Conservation (phyloP, 345 rosid species). For the Barbarea vulgaris region DNA sequence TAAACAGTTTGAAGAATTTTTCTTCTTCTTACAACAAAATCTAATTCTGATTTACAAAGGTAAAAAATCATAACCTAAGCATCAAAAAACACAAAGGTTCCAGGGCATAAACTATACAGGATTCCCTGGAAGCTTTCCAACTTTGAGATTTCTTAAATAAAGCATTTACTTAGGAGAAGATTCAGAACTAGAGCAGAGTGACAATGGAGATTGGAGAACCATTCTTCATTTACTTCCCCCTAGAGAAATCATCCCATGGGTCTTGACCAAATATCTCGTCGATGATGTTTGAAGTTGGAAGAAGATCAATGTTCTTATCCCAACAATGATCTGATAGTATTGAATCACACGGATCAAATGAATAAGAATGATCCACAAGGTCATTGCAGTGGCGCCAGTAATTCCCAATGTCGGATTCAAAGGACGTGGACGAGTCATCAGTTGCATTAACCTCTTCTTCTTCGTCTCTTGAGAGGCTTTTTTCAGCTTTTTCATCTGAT, state of each 20-base stretch:
- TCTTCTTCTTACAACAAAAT: constrained; percentile 32
- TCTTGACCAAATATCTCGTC: constrained; percentile 69
- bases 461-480: constrained; percentile 28
- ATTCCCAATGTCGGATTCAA: constrained; percentile 37
- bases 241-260: constrained; percentile 36
- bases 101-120: constrained; percentile 28
- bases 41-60: constrained; percentile 29
- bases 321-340: constrained; percentile 43
- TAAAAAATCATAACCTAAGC: background rate
- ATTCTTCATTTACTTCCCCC: constrained; percentile 32
- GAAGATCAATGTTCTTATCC: constrained; percentile 53
- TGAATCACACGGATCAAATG: constrained; percentile 50
- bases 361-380: constrained; percentile 45
- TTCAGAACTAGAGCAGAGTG: constrained; percentile 16
- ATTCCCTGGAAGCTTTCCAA: constrained; percentile 20
- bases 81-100: constrained; percentile 25
- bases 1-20: constrained; percentile 38
- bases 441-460: constrained; percentile 25
- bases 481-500: constrained; percentile 47
- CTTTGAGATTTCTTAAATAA: constrained; percentile 21
- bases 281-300: constrained; percentile 71
- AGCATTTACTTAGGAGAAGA: constrained; percentile 34
- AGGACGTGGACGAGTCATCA: constrained; percentile 57
- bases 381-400: constrained; percentile 40
- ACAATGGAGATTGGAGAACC: constrained; percentile 13